Conservation (phyloP, 1,139 yeast species). For the Yamadazyma mexicana region DNA sequence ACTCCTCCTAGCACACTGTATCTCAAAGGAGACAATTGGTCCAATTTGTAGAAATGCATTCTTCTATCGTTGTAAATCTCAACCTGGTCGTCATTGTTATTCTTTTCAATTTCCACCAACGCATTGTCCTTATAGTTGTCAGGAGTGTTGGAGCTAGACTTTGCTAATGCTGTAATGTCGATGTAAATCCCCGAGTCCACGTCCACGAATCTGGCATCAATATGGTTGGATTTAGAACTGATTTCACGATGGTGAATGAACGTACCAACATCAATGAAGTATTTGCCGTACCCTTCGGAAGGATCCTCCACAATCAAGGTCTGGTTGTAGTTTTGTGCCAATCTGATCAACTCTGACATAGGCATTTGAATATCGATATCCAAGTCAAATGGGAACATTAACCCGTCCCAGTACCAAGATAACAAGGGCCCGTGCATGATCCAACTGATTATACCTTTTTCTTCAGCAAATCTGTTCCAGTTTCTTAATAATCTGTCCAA, state of each 20-base stretch:
- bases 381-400: slow-evolving; percentile 33
- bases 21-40: slow-evolving; percentile 34
- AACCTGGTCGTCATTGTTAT: slow-evolving; percentile 10
- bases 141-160: slow-evolving; percentile 27
- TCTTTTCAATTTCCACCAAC: slow-evolving; percentile 14
- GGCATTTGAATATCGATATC: slow-evolving; percentile 40
- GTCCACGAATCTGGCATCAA: slow-evolving; percentile 43
- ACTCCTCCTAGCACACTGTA: slow-evolving; percentile 34
- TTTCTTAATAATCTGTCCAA: slow-evolving; percentile 29
- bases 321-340: slow-evolving; percentile 29
- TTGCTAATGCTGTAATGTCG: slow-evolving; percentile 39
- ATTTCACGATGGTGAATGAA: slow-evolving; percentile 33
- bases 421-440: slow-evolving; percentile 30
- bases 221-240: slow-evolving; percentile 31
- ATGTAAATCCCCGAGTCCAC: slow-evolving; percentile 41
- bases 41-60: slow-evolving; percentile 32
- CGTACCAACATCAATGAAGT: slow-evolving; percentile 33
- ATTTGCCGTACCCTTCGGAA: slow-evolving; percentile 31
- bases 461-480: slow-evolving; percentile 32
- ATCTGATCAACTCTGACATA: slow-evolving; percentile 25
- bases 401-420: slow-evolving; percentile 48
- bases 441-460: slow-evolving; percentile 32
- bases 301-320: slow-evolving; percentile 32
- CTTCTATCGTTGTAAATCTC: slow-evolving; percentile 32
- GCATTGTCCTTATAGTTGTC: slow-evolving; percentile 18